Base-by-base conservation (phyloP, 805 yeast genomes). In the Candida glaebosa region DNA sequence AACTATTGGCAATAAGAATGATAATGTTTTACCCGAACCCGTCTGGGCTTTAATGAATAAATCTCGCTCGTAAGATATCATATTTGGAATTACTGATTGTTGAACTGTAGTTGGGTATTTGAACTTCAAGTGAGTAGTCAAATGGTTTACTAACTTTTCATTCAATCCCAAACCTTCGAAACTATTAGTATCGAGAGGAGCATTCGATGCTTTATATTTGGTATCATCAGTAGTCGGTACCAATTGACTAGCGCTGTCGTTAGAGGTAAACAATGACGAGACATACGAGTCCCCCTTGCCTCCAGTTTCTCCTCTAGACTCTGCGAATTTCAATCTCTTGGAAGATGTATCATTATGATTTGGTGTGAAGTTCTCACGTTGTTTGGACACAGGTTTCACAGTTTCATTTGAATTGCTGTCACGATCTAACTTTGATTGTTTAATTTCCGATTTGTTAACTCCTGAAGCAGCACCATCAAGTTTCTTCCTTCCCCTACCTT, bases 11-110 rank as follows among this genome's bases (percentile, higher is more conserved):
- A 95, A 65, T 3, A 84, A 68, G 58, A 86, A 95, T 0, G 98
- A 82, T 42, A 93, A 64, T 0, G 99, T 93, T 62, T 93, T 93
- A 62, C 99, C 99, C 0, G 98, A 90, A 40, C 99, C 99, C 0
- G 99, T 93, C 63, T 95, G 97, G 0, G 99, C 96, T 57, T 89
- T 95, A 36, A 93, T 85, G 50, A 93, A 85, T 42, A 89, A 66
- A 62, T 93, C 99, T 24, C 69, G 63, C 20, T 56, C 44, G 15
- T 54, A 45, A 12, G 48, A 42, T 25, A 61, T 41, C 33, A 72
- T 50, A 1, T 67, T 57, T 16, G 98, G 96, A 7, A 89, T 69
- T 0, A 85, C 93, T 4, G 84, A 65, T 48, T 87, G 75, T 63
- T 93, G 99, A 50, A 93, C 87, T 51, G 79, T 80, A 0, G 99